phyloP scores from a whole-genome alignment of 345 rosid genomes.

The Euphorbia lathyris region DNA sequence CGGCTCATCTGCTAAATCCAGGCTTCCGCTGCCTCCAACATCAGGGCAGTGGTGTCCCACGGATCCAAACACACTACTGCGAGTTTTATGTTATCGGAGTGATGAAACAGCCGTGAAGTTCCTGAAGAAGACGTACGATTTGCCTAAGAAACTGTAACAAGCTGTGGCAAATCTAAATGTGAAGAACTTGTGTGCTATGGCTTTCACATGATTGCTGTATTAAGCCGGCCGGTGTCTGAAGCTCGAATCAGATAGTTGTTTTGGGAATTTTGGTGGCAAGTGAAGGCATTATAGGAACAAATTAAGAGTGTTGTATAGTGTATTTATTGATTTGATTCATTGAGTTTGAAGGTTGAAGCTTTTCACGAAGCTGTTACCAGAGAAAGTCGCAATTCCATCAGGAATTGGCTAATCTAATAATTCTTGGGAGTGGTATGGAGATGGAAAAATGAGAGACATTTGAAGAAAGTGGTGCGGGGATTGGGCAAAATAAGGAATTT shows the following conservation, averaged over 20 bases:
- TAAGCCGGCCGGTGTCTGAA: not conserved
- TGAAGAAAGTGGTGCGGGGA: not conserved
- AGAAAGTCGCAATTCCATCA: constrained; percentile 1
- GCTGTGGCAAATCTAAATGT: not conserved
- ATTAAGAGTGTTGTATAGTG: constrained; percentile 7
- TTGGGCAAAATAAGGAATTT: no score
- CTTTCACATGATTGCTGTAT: not conserved
- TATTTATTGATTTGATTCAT: constrained; percentile 12
- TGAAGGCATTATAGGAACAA: not conserved
- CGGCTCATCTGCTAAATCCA: constrained; percentile 66
- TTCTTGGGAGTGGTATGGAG: not conserved
- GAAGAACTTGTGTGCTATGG: no score
- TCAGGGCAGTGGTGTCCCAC: constrained; percentile 28
- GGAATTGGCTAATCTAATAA: not conserved
- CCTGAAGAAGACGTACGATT: constrained; percentile 33
- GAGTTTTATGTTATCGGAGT: constrained; percentile 27
- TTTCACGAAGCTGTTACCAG: not conserved
- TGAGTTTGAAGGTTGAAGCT: constrained; percentile 1
- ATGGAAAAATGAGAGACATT: not conserved
- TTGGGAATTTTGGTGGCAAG: not conserved
- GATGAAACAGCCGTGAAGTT: constrained; percentile 26
- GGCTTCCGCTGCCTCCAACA: constrained; percentile 38
- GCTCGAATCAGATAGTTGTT: not conserved
- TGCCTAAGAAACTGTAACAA: constrained; percentile 67
- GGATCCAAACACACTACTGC: constrained; percentile 26